Evolutionary conservation across 768 basidiomycete genomes (phyloP), one percentile per base, ranked within the genome.

Genomic region (Sistotremastrum suecicum): DNA sequence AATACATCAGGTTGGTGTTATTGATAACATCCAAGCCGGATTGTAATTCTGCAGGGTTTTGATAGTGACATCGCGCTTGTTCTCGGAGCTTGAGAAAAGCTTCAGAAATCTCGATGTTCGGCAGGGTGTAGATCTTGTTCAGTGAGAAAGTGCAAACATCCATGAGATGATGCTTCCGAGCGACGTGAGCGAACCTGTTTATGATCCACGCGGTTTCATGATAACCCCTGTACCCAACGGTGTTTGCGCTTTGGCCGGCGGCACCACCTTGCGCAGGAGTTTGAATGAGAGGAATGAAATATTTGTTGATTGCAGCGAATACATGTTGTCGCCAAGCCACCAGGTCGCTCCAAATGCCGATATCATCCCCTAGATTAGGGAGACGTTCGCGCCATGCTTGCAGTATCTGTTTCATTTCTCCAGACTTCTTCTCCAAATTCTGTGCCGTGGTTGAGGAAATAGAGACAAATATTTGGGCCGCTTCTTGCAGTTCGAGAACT

Each of bases 191-290:
- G 58, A 99, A 98, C 10, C 95, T 83, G 60, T 99, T 99, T 68
- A 98, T 97, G 58, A 95, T 98, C 95, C 95, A 99, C 5, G 95
- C 95, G 0, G 91, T 98, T 67, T 99, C 95, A 58, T 99, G 95
- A 61, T 88, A 97, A 5, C 95, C 95, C 43, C 95, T 77, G 59
- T 89, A 98, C 5, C 91, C 94, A 56, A 79, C 85, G 1, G 88
- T 91, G 47, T 79, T 86, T 37, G 80, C 66, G 48, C 73, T 83
- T 35, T 66, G 71, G 28, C 74, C 64, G 11, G 74, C 59, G 8
- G 71, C 64, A 34, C 49, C 48, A 48, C 70, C 73, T 34, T 67
- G 51, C 11, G 56, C 69, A 5, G 66, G 69, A 5, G 66, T 66
- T 39, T 56, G 58, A 46, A 97, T 91, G 40, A 99, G 75, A 7